Conservation (phyloP, 345 rosid genomes). For the Moringa oleifera region DNA sequence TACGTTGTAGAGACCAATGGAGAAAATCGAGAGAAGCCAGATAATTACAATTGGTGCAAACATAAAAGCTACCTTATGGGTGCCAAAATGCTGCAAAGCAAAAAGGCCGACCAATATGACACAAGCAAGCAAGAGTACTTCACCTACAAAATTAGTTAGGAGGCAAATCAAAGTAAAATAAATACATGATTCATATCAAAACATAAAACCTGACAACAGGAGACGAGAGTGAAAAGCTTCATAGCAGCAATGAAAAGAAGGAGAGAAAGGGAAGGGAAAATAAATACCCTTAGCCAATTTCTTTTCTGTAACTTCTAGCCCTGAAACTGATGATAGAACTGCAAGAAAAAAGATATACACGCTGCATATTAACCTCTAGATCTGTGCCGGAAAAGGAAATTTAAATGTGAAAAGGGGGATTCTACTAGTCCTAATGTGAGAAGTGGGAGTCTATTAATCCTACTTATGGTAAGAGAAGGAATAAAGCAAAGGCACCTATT, state of each 20-base stretch:
- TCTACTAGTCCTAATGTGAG: no score
- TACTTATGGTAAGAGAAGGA: no score
- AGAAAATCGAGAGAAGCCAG: conserved; percentile 74
- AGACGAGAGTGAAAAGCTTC: conserved; percentile 1
- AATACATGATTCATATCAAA: background rate
- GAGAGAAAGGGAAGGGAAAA: background rate
- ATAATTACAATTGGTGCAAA: conserved; percentile 83
- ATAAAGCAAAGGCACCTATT: no score
- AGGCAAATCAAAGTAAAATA: conserved; percentile 11
- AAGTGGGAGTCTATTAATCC: no score
- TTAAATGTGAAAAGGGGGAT: no score
- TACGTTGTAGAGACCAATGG: conserved; percentile 70
- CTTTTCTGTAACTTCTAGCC: conserved; percentile 47
- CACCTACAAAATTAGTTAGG: conserved; percentile 37
- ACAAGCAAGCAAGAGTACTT: conserved; percentile 62
- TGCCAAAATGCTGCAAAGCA: conserved; percentile 93
- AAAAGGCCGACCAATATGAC: conserved; percentile 86
- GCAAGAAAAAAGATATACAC: conserved; percentile 29
- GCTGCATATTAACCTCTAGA: background rate
- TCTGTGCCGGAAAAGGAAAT: no score
- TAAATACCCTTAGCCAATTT: conserved; percentile 52
- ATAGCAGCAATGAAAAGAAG: background rate
- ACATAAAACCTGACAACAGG: conserved; percentile 4
- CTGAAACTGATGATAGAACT: conserved; percentile 87
- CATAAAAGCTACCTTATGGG: conserved; percentile 80